These are phyloP conservation scores for Kokia cookei DNA, from an alignment of 441 rosid species.

Conservation along the genomic window DNA sequence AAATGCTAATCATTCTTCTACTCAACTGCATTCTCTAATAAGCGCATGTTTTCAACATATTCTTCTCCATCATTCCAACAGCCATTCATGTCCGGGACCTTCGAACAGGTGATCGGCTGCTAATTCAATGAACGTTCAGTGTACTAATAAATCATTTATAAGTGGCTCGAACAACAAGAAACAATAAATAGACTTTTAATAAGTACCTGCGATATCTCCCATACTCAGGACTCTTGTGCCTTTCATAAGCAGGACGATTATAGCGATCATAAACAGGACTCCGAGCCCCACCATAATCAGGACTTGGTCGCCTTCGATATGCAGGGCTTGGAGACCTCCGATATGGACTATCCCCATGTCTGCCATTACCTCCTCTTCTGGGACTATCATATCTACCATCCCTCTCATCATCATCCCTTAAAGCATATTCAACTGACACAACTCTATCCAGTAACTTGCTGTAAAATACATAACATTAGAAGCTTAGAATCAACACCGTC, in stretches of 20 bases:
- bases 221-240: constrained; percentile 29
- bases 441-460: constrained; percentile 77
- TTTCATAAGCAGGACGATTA: constrained; percentile 30
- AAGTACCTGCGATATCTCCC: constrained; percentile 65
- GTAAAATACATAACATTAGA: constrained; percentile 7
- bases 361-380: constrained; percentile 41
- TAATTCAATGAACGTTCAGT: not conserved
- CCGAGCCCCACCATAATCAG: constrained; percentile 60
- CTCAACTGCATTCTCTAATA: not conserved
- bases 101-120: constrained; percentile 59
- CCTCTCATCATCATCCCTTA: constrained; percentile 76
- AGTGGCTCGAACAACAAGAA: not conserved
- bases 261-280: constrained; percentile 57
- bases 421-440: constrained; percentile 82
- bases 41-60: not conserved
- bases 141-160: not conserved
- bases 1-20: not conserved
- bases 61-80: not conserved
- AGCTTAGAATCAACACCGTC: not conserved
- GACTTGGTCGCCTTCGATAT: constrained; percentile 57
- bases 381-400: constrained; percentile 53
- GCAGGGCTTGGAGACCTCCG: constrained; percentile 62
- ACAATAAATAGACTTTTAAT: not conserved
- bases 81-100: constrained; percentile 43
- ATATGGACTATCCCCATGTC: constrained; percentile 32